Evolutionary conservation across 2,329 filamentous ascomycete species (phyloP).

Genomic region (Xylaria multiplex): DNA sequence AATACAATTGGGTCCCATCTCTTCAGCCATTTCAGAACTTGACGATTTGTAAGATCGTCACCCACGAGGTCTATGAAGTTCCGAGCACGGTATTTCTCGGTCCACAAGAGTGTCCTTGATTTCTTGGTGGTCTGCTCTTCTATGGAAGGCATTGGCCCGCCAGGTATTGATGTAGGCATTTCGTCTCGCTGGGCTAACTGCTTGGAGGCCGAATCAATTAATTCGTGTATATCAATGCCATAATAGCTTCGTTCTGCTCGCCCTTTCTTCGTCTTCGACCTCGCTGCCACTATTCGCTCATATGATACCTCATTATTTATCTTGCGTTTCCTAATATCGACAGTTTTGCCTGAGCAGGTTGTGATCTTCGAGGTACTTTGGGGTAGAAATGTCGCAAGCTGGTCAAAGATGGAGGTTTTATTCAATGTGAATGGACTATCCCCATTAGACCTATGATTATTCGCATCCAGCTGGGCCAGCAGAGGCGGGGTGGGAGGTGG

Average conservation of each 20-base stretch:
- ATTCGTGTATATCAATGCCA: slow-evolving; percentile 87
- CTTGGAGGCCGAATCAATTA: slow-evolving; percentile 76
- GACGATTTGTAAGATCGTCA: slow-evolving; percentile 91
- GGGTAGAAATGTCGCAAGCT: slow-evolving; percentile 38
- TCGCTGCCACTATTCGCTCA: slow-evolving; percentile 73
- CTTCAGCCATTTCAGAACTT: slow-evolving; percentile 93
- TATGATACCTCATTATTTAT: slow-evolving; percentile 62
- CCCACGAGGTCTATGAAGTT: slow-evolving; percentile 94
- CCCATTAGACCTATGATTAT: slow-evolving; percentile 31
- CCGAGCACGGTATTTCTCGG: slow-evolving; percentile 93
- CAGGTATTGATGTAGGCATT: slow-evolving; percentile 42
- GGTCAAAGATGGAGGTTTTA: slow-evolving; percentile 40
- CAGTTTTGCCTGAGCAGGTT: slow-evolving; percentile 67
- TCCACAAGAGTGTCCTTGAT: slow-evolving; percentile 78
- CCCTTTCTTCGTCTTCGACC: slow-evolving; percentile 73
- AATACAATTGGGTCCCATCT: slow-evolving; percentile 94
- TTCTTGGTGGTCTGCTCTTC: slow-evolving; percentile 54
- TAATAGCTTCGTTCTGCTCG: slow-evolving; percentile 83
- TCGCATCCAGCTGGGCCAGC: slow-evolving; percentile 28
- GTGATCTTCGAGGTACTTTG: slow-evolving; percentile 54
- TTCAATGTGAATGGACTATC: slow-evolving; percentile 41
- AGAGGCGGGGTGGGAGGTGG: slow-evolving; percentile 42
- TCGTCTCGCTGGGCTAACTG: slow-evolving; percentile 59
- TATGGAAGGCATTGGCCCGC: slow-evolving; percentile 55
- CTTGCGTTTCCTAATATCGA: slow-evolving; percentile 66